Conservation (phyloP, 768 basidiomycete species). For the Xerocomus spinulosus region DNA sequence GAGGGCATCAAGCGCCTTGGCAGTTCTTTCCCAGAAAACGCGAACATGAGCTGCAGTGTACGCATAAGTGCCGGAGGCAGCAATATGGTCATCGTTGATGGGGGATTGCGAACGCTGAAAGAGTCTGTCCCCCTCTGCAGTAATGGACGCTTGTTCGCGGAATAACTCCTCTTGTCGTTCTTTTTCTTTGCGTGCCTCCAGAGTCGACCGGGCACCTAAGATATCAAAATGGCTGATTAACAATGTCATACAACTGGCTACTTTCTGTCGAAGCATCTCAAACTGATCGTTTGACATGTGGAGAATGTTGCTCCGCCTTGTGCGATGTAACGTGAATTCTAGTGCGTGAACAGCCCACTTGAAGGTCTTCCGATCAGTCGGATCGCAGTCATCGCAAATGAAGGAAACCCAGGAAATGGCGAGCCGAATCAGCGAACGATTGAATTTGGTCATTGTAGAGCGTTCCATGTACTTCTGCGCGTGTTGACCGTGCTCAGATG, state of each 20-base stretch:
- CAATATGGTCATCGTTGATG: constrained; percentile 33
- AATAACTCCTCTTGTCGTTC: constrained; percentile 70
- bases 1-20: constrained; percentile 54
- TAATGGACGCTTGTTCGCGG: constrained; percentile 49
- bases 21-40: constrained; percentile 69
- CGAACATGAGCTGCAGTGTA: constrained; percentile 64
- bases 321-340: constrained; percentile 86
- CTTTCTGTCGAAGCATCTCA: constrained; percentile 82
- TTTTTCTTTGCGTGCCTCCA: constrained; percentile 87
- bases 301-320: constrained; percentile 82
- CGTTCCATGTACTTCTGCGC: constrained; percentile 86
- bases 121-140: constrained; percentile 45
- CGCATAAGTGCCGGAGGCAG: constrained; percentile 31
- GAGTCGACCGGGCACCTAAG: constrained; percentile 83
- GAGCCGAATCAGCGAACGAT: constrained; percentile 77
- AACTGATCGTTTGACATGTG: constrained; percentile 88
- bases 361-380: constrained; percentile 92
- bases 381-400: constrained; percentile 97
- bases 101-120: constrained; percentile 38
- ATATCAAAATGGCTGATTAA: constrained; percentile 98
- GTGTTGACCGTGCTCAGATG: constrained; percentile 93
- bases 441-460: constrained; percentile 65
- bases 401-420: constrained; percentile 98
- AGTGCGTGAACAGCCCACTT: constrained; percentile 97
- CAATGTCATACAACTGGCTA: constrained; percentile 95